These are phyloP conservation scores for Cymbidium sinense DNA, from an alignment of 106 monocot genomes.

Conservation along the genomic window DNA sequence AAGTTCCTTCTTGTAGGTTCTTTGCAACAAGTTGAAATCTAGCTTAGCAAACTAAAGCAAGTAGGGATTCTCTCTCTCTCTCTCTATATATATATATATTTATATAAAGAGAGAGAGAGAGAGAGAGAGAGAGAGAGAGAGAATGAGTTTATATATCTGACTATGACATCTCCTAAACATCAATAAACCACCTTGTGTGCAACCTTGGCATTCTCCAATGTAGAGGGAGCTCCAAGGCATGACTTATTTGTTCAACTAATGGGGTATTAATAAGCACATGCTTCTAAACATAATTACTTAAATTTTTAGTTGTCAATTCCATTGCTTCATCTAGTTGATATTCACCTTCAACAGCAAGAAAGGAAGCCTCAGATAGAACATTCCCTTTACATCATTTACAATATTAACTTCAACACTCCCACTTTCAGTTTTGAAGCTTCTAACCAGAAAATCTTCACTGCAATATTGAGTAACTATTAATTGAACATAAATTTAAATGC, in stretches of 20 bases:
- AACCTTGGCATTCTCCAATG: slow-evolving; percentile 36
- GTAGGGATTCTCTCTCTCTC: slow-evolving; percentile 6
- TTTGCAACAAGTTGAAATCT: slow-evolving; percentile 47
- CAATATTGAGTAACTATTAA: neutral
- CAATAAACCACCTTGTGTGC: slow-evolving; percentile 30
- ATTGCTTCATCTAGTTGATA: slow-evolving; percentile 20
- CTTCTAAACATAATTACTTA: neutral
- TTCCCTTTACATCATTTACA: slow-evolving; percentile 14
- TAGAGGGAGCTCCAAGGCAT: slow-evolving; percentile 34
- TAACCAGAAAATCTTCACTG: slow-evolving; percentile 8
- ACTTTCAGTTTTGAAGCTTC: slow-evolving; percentile 10
- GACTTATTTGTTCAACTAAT: slow-evolving; percentile 12
- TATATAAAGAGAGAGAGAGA: no score
- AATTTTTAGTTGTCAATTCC: slow-evolving; percentile 15
- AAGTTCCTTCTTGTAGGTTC: slow-evolving; percentile 19
- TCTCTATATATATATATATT: no score
- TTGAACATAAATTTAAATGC: no score
- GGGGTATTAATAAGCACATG: neutral
- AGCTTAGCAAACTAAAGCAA: slow-evolving; percentile 41
- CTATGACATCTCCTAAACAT: slow-evolving; percentile 13
- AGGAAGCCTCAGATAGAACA: slow-evolving; percentile 40
- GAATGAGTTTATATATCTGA: no score
- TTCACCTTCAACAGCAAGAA: slow-evolving; percentile 27
- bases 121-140: no score
- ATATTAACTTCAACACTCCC: slow-evolving; percentile 11